These are phyloP conservation scores for Tagetes patula DNA, from an alignment of 129 eudicot genomes.

Conservation along the genomic window DNA sequence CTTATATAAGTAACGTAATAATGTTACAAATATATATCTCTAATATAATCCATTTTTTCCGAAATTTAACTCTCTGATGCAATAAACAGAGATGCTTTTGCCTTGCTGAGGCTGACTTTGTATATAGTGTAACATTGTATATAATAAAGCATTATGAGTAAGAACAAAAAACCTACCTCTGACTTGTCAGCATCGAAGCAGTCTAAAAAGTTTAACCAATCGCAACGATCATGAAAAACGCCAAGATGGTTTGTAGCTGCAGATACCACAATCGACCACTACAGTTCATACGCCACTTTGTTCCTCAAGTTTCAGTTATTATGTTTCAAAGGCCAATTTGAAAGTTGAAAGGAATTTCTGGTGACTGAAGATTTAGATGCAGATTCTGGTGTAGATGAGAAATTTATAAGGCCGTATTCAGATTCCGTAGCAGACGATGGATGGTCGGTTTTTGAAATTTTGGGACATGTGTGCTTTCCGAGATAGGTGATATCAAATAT, in stretches of 20 bases:
- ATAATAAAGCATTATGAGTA: slow-evolving; percentile 25
- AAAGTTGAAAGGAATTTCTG: slow-evolving; percentile 36
- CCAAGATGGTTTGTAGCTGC: slow-evolving; percentile 15
- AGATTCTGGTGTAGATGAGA: slow-evolving; percentile 31
- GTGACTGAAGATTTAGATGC: slow-evolving; percentile 15
- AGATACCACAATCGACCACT: slow-evolving; percentile 7
- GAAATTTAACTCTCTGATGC: not conserved
- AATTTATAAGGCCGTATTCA: slow-evolving; percentile 30
- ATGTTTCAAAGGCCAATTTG: slow-evolving; percentile 36
- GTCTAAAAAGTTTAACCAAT: slow-evolving; percentile 8
- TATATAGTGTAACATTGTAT: slow-evolving; percentile 22
- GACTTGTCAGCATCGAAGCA: not conserved
- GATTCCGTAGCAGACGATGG: slow-evolving; percentile 25
- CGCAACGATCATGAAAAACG: not conserved
- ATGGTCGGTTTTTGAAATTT: slow-evolving; percentile 30
- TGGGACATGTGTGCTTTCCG: slow-evolving; percentile 37
- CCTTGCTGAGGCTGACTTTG: slow-evolving; percentile 6
- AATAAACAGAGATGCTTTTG: not conserved
- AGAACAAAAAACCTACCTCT: not conserved
- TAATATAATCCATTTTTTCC: not conserved
- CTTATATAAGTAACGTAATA: not conserved
- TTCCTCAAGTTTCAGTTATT: not conserved
- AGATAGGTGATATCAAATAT: slow-evolving; percentile 36
- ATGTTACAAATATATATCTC: not conserved
- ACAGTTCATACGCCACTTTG: not conserved